Base-by-base conservation (phyloP, 2,329 filamentous ascomycete genomes). In the Cladosporium phlei region DNA sequence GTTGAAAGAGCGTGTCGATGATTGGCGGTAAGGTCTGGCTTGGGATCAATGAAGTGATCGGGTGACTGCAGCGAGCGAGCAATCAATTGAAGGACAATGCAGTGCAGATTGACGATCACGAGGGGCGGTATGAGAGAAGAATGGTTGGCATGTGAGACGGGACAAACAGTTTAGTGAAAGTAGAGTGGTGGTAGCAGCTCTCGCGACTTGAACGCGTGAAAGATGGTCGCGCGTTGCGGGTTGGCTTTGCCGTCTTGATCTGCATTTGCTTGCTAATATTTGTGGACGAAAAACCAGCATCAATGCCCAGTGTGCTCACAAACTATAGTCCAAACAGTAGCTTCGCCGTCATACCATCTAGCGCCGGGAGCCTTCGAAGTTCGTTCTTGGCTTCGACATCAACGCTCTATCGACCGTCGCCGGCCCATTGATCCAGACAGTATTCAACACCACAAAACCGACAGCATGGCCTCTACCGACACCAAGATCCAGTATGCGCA, bases 401-500 rank as follows among this genome's bases (percentile, higher is more conserved):
- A 33, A 19, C 34, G 16, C 28, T 14, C 16, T 11, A 25, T 28
- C 22, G 14, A 19, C 28, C n/a, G 19, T 27, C 24, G 24, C 37
- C 37, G 8, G 4, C 22, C 5, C 35, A 9, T 21, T 7, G 9
- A 21, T 14, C n/a, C 17, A 21, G 12, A 21, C 27, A 32, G 10
- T 5, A 11, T 12, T 17, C 11, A 17, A 35, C 42, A 37, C 5
- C 24, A 27, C 32, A 34, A 17, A 38, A 19, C 32, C 11, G n/a
- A 3, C 58, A 60, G 53, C 46, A 61, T 59, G 62, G 49, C 56
- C 24, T 45, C 54, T 27, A 47, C 61, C 28, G 70, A 73, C 59
- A 56, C 64, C 50, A 72, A 72, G 61, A 65, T 72, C 30, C 67
- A 70, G 69, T 71, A 58, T 48, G 67, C 22, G 27, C 6, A 5